phyloP scores from a whole-genome alignment of 2,329 filamentous ascomycete species.

The Juglanconis juglandina region DNA sequence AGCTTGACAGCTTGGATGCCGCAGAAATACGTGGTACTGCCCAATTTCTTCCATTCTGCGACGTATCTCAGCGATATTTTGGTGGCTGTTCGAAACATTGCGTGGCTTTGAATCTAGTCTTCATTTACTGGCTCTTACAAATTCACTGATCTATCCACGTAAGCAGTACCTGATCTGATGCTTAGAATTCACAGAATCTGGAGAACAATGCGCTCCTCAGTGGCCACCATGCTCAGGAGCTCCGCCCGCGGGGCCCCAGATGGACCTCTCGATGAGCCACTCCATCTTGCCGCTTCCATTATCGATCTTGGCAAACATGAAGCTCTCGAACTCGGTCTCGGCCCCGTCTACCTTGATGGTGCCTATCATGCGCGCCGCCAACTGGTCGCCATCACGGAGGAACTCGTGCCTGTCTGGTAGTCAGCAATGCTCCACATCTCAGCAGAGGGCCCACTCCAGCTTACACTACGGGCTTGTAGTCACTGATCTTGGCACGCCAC shows the following conservation, averaged over 20 bases:
- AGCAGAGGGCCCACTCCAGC: constrained; percentile 1
- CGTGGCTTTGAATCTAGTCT: too few species aligned
- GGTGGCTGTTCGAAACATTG: too few species aligned
- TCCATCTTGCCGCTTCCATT: constrained; percentile 26
- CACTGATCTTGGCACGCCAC: constrained; percentile 26
- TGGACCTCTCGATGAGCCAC: constrained; percentile 27
- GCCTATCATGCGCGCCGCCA: constrained; percentile 29
- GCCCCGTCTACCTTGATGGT: constrained; percentile 26
- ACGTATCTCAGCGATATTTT: too few species aligned
- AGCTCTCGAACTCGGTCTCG: constrained; percentile 27
- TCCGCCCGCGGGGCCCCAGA: constrained; percentile 18
- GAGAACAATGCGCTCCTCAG: neutral
- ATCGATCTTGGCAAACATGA: constrained; percentile 28
- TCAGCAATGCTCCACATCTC: neutral
- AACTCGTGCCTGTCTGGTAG: constrained; percentile 24
- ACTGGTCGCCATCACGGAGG: constrained; percentile 28
- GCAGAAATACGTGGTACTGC: too few species aligned
- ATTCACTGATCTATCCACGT: neutral
- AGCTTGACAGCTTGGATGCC: too few species aligned
- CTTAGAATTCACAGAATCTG: too few species aligned
- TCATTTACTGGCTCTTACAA: too few species aligned
- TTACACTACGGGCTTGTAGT: constrained; percentile 28
- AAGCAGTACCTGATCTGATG: neutral
- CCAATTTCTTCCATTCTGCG: too few species aligned
- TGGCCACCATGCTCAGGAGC: neutral